Percentiles rank a stretch among this genome's conserved stretches.
phyloP scores from a whole-genome alignment of 2,329 filamentous ascomycete genomes.

The Akanthomyces lecanii region DNA sequence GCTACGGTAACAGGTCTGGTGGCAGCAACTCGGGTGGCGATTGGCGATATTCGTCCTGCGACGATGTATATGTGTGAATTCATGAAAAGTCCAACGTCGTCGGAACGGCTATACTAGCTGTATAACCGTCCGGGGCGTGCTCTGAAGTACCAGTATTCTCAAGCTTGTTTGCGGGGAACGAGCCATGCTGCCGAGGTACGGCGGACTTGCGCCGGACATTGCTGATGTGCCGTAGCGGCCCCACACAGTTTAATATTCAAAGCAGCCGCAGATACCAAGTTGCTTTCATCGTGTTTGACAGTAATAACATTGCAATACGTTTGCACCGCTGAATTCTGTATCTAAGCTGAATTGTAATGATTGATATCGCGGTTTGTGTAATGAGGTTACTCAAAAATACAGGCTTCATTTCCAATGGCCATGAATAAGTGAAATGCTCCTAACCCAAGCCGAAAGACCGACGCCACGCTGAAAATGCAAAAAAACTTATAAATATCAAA shows the following conservation, averaged over 20 bases:
- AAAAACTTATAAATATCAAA: neutral
- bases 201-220: constrained; percentile 2
- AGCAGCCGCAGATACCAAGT: too few species aligned
- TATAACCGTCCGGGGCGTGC: constrained; percentile 6
- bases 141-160: neutral
- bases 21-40: neutral
- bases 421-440: neutral
- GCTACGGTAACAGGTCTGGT: neutral
- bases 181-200: constrained; percentile 4
- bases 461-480: constrained; percentile 13
- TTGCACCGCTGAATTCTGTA: too few species aligned
- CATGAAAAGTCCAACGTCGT: neutral
- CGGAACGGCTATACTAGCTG: constrained; percentile 7
- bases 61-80: constrained; percentile 4
- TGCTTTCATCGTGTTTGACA: too few species aligned
- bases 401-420: neutral
- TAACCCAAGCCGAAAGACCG: neutral
- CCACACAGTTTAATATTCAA: neutral
- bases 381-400: neutral
- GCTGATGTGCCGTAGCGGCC: neutral
- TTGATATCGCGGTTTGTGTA: neutral
- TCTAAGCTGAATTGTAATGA: neutral
- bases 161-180: constrained; percentile 11
- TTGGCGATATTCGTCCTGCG: constrained; percentile 6
- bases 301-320: too few species aligned